Evolutionary conservation across 2,329 filamentous ascomycete genomes (phyloP).

Genomic region (Fusarium palustre): DNA sequence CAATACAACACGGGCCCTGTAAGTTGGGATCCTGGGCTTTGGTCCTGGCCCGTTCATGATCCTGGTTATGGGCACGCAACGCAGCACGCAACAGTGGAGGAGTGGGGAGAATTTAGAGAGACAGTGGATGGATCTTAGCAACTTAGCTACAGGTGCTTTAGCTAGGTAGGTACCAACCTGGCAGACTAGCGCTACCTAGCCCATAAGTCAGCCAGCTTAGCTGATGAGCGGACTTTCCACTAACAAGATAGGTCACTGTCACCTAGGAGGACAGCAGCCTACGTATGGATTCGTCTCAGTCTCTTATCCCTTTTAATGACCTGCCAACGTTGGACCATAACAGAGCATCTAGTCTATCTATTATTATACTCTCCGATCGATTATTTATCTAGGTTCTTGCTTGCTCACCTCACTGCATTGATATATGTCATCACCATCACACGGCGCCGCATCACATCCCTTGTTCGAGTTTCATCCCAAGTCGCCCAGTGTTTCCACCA

Average conservation of each 20-base stretch:
- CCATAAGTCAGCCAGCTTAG: not conserved
- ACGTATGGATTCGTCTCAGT: not conserved
- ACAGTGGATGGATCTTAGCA: conserved; percentile 25
- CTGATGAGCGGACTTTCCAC: conserved; percentile 1
- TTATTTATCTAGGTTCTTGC: conserved; percentile 19
- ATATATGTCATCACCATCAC: not conserved
- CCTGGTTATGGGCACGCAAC: conserved; percentile 28
- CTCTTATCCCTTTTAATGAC: not conserved
- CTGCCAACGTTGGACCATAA: not conserved
- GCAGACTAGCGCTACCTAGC: not conserved
- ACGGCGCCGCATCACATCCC: conserved; percentile 9
- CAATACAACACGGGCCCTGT: conserved; percentile 1
- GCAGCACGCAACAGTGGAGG: conserved; percentile 34
- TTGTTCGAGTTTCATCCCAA: conserved; percentile 38
- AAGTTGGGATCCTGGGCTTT: conserved; percentile 9
- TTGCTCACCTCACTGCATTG: not conserved
- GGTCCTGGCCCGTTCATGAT: conserved; percentile 8
- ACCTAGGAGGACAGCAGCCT: not conserved
- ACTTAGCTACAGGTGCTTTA: not conserved
- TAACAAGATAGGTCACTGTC: not conserved
- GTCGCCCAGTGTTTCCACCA: conserved; percentile 27
- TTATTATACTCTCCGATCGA: conserved; percentile 10
- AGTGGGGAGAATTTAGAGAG: conserved; percentile 18
- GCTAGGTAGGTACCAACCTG: not conserved
- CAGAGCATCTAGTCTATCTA: not conserved